Conservation (phyloP, 2,329 filamentous ascomycete genomes). For the Emergomyces pasteurianus region DNA sequence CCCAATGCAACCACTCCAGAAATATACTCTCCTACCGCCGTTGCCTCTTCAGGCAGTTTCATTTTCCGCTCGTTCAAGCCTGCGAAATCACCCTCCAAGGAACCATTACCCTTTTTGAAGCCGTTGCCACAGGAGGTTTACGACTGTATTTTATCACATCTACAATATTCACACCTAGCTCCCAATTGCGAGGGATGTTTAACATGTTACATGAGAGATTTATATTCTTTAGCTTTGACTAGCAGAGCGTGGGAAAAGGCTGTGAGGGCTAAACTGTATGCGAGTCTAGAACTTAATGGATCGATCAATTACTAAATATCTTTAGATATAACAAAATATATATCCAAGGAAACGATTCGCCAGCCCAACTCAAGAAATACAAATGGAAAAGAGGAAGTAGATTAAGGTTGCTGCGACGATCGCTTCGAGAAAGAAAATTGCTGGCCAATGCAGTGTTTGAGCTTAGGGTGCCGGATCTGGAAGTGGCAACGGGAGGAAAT, state of each 20-base stretch:
- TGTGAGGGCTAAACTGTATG: slow-evolving; percentile 40
- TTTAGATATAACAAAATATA: slow-evolving; percentile 39
- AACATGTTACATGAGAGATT: slow-evolving; percentile 43
- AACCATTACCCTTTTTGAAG: slow-evolving; percentile 28
- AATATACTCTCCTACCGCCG: slow-evolving; percentile 27
- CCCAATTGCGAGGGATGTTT: slow-evolving; percentile 34
- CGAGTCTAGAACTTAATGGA: not conserved
- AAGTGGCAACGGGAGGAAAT: slow-evolving; percentile 27
- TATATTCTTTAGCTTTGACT: slow-evolving; percentile 42
- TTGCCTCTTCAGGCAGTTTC: slow-evolving; percentile 11
- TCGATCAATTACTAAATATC: slow-evolving; percentile 8
- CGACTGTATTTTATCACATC: slow-evolving; percentile 41
- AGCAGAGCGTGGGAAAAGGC: slow-evolving; percentile 46
- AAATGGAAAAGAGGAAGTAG: slow-evolving; percentile 39
- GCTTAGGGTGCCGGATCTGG: slow-evolving; percentile 41
- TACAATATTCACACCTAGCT: slow-evolving; percentile 35
- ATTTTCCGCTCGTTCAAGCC: slow-evolving; percentile 28
- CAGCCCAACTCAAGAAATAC: slow-evolving; percentile 35
- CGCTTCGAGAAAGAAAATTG: slow-evolving; percentile 39
- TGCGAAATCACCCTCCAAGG: slow-evolving; percentile 23
- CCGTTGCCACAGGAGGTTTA: slow-evolving; percentile 43
- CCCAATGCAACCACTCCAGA: slow-evolving; percentile 26
- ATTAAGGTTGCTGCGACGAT: slow-evolving; percentile 43
- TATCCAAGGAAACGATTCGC: slow-evolving; percentile 37
- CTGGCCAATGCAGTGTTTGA: slow-evolving; percentile 43